Conservation (phyloP, 2,329 filamentous ascomycete genomes). For the Lasiodiplodia hormozganensis region DNA sequence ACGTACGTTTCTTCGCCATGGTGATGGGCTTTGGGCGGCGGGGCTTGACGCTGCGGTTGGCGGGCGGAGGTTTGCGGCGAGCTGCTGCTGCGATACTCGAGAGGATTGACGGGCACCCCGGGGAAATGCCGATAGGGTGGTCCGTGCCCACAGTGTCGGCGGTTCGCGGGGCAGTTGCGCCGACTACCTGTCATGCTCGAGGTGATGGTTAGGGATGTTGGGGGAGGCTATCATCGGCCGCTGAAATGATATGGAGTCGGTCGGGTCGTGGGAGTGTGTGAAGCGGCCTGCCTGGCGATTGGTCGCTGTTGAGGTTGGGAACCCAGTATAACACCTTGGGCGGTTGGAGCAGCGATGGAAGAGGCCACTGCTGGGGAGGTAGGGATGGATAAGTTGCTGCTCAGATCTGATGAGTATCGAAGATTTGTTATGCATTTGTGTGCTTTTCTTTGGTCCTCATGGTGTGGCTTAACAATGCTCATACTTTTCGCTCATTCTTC, state of each 20-base stretch:
- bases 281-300: no score
- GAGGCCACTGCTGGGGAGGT: no score
- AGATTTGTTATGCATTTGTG: background rate
- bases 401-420: background rate
- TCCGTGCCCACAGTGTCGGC: background rate
- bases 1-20: slow-evolving; percentile 14
- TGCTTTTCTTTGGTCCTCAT: background rate
- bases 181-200: background rate
- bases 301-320: no score
- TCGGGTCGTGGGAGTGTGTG: background rate
- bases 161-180: background rate
- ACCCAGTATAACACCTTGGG: no score
- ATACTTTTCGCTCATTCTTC: background rate
- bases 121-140: background rate
- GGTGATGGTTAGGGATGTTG: background rate
- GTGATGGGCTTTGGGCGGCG: background rate
- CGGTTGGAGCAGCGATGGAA: no score
- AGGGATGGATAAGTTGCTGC: background rate
- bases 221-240: rapidly evolving
- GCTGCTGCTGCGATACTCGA: background rate
- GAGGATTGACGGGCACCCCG: background rate
- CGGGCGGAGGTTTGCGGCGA: background rate
- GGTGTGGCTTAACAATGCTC: background rate
- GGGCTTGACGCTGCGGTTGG: background rate
- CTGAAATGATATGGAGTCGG: background rate